These are phyloP conservation scores for Dactylonectria macrodidyma DNA, from an alignment of 2,329 filamentous ascomycete species.

Conservation along the genomic window DNA sequence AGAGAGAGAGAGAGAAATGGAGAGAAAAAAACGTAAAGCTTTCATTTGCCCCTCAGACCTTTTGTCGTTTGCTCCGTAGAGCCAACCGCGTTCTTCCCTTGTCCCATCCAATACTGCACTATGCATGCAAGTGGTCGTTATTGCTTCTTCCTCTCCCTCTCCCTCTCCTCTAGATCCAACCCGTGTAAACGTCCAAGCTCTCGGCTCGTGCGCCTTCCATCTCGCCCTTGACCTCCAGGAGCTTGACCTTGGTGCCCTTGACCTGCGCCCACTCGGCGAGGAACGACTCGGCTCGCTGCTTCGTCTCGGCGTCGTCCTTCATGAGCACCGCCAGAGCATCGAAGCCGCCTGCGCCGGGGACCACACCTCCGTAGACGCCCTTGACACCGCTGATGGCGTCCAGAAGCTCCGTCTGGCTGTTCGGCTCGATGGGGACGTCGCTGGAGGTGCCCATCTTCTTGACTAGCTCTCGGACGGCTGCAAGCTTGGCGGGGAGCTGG, in stretches of 20 bases:
- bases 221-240: conserved; percentile 80
- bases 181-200: conserved; percentile 58
- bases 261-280: conserved; percentile 75
- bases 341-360: conserved; percentile 93
- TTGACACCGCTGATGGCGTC: conserved; percentile 80
- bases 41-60: background rate
- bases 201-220: conserved; percentile 75
- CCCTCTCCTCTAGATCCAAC: conserved; percentile 56
- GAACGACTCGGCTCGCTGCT: conserved; percentile 71
- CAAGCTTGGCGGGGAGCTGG: conserved; percentile 64
- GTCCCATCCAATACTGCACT: background rate
- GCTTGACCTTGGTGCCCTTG: conserved; percentile 74
- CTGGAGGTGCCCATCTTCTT: conserved; percentile 82
- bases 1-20: background rate
- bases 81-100: background rate
- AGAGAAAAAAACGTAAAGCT: background rate
- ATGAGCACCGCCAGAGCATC: conserved; percentile 90
- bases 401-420: conserved; percentile 85
- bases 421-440: conserved; percentile 90
- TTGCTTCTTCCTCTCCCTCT: background rate
- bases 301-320: conserved; percentile 77
- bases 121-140: background rate
- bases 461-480: conserved; percentile 72
- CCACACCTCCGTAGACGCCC: conserved; percentile 91
- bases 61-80: background rate